Evolutionary conservation across 1,139 yeast species (phyloP).

Genomic region (Saccharomyces pastorianus): DNA sequence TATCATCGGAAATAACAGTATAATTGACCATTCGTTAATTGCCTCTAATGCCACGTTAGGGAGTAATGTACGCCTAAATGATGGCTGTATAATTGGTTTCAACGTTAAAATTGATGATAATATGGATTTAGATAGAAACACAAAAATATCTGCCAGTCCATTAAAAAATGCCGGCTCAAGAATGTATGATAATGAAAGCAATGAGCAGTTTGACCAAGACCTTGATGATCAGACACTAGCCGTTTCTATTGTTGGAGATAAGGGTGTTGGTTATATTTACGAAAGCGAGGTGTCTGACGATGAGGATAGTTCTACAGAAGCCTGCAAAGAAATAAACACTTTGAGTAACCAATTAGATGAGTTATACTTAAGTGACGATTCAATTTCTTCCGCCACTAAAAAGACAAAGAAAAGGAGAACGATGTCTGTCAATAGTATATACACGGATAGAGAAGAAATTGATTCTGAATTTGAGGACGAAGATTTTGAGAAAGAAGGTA

Average conservation of each 20-base stretch:
- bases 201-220: constrained; percentile 26
- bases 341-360: constrained; percentile 53
- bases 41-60: constrained; percentile 58
- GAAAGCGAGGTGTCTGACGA: constrained; percentile 43
- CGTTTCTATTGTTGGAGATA: constrained; percentile 44
- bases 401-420: constrained; percentile 40
- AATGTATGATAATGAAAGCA: constrained; percentile 17
- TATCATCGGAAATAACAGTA: constrained; percentile 55
- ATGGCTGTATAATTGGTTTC: constrained; percentile 78
- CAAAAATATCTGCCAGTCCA: constrained; percentile 43
- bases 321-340: constrained; percentile 28
- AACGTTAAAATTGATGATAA: constrained; percentile 56
- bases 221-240: constrained; percentile 27
- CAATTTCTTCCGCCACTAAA: constrained; percentile 53
- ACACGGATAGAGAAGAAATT: constrained; percentile 31
- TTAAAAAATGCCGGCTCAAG: constrained; percentile 29
- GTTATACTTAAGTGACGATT: constrained; percentile 69
- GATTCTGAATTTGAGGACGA: constrained; percentile 54
- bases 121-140: constrained; percentile 41
- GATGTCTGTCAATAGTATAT: constrained; percentile 38
- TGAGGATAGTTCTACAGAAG: constrained; percentile 34
- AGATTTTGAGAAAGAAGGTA: constrained; percentile 78
- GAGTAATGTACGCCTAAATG: constrained; percentile 41
- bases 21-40: constrained; percentile 54
- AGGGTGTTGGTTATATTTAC: constrained; percentile 54